Conservation (phyloP, 2,329 filamentous ascomycete species). For the Delphinella strobiligena region DNA sequence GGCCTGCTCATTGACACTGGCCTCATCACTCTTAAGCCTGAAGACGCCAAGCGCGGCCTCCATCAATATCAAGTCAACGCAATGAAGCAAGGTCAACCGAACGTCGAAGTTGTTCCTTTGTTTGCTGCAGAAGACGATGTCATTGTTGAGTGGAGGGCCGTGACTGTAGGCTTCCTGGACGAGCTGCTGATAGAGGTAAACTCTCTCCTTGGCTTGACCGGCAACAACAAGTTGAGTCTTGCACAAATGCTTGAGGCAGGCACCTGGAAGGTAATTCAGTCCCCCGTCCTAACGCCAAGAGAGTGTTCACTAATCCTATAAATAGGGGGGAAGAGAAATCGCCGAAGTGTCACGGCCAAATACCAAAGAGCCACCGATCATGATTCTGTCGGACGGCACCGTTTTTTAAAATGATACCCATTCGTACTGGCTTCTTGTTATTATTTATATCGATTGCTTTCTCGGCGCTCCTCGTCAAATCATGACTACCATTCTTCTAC, state of each 20-base stretch:
- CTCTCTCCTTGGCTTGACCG: conserved; percentile 52
- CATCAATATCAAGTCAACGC: conserved; percentile 59
- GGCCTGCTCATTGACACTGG: conserved; percentile 80
- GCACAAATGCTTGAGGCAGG: conserved; percentile 90
- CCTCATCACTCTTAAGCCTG: conserved; percentile 61
- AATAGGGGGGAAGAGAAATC: conserved; percentile 78
- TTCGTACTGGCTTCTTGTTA: neutral
- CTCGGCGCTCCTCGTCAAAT: neutral
- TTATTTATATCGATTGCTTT: neutral
- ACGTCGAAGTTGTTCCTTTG: conserved; percentile 59
- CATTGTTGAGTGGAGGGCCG: conserved; percentile 67
- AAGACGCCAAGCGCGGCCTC: conserved; percentile 59
- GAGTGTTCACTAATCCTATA: conserved; percentile 19
- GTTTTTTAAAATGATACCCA: conserved; percentile 62
- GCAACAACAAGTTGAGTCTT: conserved; percentile 58
- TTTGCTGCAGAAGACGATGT: conserved; percentile 65
- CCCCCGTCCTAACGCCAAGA: neutral
- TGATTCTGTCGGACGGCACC: conserved; percentile 92
- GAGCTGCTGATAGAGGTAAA: conserved; percentile 60
- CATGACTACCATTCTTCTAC: neutral
- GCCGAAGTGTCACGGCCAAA: conserved; percentile 92
- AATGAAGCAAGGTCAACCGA: conserved; percentile 58
- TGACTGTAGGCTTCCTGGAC: conserved; percentile 64
- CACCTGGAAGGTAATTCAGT: conserved; percentile 76
- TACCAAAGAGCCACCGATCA: conserved; percentile 90